Base-by-base conservation (phyloP, 2,329 filamentous ascomycete genomes). In the Stachybotrys chartarum region DNA sequence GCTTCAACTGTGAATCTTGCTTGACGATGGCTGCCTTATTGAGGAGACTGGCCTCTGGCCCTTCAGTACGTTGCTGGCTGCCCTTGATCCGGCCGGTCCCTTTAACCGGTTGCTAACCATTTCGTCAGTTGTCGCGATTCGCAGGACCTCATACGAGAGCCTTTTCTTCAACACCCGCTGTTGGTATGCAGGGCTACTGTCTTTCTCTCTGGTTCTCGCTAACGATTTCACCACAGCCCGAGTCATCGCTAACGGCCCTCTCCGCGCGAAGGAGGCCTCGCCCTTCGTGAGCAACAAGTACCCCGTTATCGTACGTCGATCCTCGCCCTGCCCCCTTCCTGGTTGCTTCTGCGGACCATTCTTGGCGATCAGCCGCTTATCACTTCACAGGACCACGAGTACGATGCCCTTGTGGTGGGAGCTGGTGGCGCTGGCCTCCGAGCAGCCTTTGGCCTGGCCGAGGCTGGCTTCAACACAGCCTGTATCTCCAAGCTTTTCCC, bases 331-430 rank as follows among this genome's bases (percentile, higher is more conserved):
- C 51, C 42, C 35, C 47, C 48, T 53, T 57, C n/a, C 24, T 35
- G 17, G 18, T 11, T 51, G 32, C 14, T 31, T 51, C 5, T 30
- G 31, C 30, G 42, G 49, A 48, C 18, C 30, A 16, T 44, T 24
- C 31, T 42, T 8, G 14, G 30, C 49, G 54, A 54, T 54, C 44
- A 48, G n/a, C n/a, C n/a, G 60, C 59, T 62, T 61, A 67, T 56
- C 59, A 54, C 56, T 55, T 51, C 54, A 84, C 59, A 91, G 85
- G 94, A 97, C 74, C 94, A 99, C 77, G 91, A 97, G 77, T 97
- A 97, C 77, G 94, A 97, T 88, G 93, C 93, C 59, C 81, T 99
- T 66, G 94, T 99, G 58, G 91, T 94, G 62, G 90, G 90, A 66
- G 90, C 90, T 59, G 90, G 90, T 70, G 90, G 90, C 65, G 80